Conservation (phyloP, 1,139 yeast species). For the Pichia sp. region DNA sequence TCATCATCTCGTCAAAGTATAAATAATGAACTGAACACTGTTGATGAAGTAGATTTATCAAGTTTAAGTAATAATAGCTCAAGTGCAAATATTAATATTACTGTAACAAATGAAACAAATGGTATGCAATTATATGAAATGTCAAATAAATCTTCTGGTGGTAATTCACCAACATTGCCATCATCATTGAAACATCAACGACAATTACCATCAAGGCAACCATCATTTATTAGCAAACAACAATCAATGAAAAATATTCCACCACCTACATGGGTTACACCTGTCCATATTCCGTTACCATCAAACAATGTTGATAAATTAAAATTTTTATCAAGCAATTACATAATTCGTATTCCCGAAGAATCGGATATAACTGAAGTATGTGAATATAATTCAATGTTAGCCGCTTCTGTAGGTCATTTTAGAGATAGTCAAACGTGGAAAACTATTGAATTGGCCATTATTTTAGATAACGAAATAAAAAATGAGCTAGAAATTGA, state of each 20-base stretch:
- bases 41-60: conserved; percentile 1
- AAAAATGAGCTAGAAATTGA: conserved; percentile 8
- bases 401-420: conserved; percentile 49
- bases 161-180: conserved; percentile 5
- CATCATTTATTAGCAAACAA: conserved; percentile 5
- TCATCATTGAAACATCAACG: conserved; percentile 12
- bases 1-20: neutral
- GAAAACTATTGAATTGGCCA: conserved; percentile 54
- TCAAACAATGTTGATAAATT: conserved; percentile 40
- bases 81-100: neutral
- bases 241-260: neutral
- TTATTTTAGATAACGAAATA: conserved; percentile 38
- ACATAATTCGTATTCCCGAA: conserved; percentile 41
- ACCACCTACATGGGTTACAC: conserved; percentile 42
- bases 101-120: neutral
- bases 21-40: conserved; percentile 1
- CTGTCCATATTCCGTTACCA: conserved; percentile 40
- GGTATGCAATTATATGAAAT: conserved; percentile 11
- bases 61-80: neutral
- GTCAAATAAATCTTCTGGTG: conserved; percentile 1
- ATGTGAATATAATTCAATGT: conserved; percentile 53
- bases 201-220: conserved; percentile 12
- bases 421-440: conserved; percentile 63
- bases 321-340: conserved; percentile 39
- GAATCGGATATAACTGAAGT: conserved; percentile 47